A percentile compares a stretch with the other conserved stretches of the same genome.
Evolutionary conservation across 805 yeast species (phyloP).

Genomic region (Candida silvicultrix): DNA sequence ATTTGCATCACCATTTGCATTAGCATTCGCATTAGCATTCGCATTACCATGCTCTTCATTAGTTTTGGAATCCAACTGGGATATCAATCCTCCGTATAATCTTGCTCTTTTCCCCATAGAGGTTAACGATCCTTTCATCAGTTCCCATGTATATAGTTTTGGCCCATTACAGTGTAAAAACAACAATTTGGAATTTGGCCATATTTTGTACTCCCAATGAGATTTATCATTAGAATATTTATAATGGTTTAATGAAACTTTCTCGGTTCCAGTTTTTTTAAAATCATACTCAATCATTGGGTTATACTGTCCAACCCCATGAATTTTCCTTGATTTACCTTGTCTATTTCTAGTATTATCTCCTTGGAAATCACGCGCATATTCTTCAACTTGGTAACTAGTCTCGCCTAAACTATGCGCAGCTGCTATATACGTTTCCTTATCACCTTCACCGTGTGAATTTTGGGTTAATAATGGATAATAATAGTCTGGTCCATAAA

Average conservation of each 20-base stretch:
- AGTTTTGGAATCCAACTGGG: slow-evolving; percentile 3
- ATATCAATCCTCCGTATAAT: slow-evolving; percentile 6
- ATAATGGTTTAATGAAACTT: slow-evolving; percentile 6
- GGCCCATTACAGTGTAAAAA: slow-evolving; percentile 14
- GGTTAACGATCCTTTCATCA: slow-evolving; percentile 1
- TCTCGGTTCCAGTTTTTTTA: slow-evolving; percentile 1
- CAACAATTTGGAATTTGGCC: slow-evolving; percentile 8
- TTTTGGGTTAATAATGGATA: slow-evolving; percentile 61
- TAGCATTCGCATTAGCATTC: neutral
- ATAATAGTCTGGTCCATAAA: slow-evolving; percentile 50
- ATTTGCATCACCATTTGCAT: neutral
- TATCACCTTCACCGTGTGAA: slow-evolving; percentile 61
- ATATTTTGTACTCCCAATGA: slow-evolving; percentile 11
- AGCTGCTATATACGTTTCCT: slow-evolving; percentile 58
- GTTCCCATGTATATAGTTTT: slow-evolving; percentile 10
- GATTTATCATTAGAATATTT: slow-evolving; percentile 6
- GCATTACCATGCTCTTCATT: no score
- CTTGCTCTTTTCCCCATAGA: slow-evolving; percentile 5
- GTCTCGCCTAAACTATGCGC: slow-evolving; percentile 40
- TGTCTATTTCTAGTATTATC: slow-evolving; percentile 9
- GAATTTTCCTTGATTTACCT: slow-evolving; percentile 15
- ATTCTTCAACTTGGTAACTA: slow-evolving; percentile 35
- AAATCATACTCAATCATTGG: slow-evolving; percentile 13
- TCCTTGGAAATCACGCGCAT: slow-evolving; percentile 10
- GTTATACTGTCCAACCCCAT: slow-evolving; percentile 33